These are phyloP conservation scores for Aureobasidium musti DNA, from an alignment of 2,329 filamentous ascomycete genomes.

Conservation along the genomic window DNA sequence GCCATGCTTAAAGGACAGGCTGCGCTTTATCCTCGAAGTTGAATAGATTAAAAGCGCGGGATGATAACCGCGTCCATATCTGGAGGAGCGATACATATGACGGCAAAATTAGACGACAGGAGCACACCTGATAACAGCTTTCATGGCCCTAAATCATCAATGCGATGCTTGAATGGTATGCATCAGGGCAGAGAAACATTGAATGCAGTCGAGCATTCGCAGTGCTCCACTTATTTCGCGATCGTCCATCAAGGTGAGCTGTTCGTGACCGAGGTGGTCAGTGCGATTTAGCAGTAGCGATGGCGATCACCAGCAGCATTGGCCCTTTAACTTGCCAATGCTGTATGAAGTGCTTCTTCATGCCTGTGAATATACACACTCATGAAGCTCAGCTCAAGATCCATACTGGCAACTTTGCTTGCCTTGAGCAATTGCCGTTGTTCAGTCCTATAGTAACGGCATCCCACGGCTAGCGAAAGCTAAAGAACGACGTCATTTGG, in stretches of 20 bases:
- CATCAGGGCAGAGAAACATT: neutral
- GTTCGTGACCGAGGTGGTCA: slow-evolving; percentile 1
- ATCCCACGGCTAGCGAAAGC: slow-evolving; percentile 5
- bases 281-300: neutral
- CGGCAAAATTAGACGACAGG: slow-evolving; percentile 2
- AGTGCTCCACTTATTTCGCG: slow-evolving; percentile 5
- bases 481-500: slow-evolving; percentile 12
- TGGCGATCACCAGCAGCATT: neutral
- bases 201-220: slow-evolving; percentile 8
- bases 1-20: slow-evolving; percentile 13
- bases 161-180: slow-evolving; percentile 7
- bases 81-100: neutral
- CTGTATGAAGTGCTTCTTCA: neutral
- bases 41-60: slow-evolving; percentile 27
- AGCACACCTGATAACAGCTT: slow-evolving; percentile 5
- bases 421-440: neutral
- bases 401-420: neutral
- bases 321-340: neutral
- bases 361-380: neutral
- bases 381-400: neutral
- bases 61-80: neutral
- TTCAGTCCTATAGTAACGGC: neutral
- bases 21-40: neutral
- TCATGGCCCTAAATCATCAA: neutral
- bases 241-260: slow-evolving; percentile 26